A percentile compares a stretch with the other conserved stretches of the same genome.
Evolutionary conservation across 78 protist genomes (phyloP).

Genomic region (Anaeramoeba flamelloides): DNA sequence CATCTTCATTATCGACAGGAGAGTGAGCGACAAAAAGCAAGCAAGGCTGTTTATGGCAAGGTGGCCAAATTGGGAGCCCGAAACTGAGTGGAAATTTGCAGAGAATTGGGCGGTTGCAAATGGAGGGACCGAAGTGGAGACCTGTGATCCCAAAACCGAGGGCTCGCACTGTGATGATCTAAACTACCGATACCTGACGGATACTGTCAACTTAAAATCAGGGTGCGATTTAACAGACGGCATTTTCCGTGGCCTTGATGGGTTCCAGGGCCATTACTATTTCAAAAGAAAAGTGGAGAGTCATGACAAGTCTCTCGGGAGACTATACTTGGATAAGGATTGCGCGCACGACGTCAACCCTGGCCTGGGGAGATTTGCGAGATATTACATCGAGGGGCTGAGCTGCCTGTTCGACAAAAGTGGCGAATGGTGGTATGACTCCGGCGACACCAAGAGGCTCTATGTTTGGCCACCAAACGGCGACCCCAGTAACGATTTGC

Average conservation of each 20-base stretch:
- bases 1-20: neutral
- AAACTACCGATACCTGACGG: neutral
- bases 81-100: neutral
- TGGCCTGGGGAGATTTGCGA: neutral
- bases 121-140: neutral
- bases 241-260: neutral
- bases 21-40: neutral
- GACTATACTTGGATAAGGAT: neutral
- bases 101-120: neutral
- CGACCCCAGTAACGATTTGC: neutral
- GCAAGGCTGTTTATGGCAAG: neutral
- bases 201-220: neutral
- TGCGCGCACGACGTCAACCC: neutral
- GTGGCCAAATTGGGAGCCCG: neutral
- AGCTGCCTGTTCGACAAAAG: neutral
- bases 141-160: neutral
- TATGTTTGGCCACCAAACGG: neutral
- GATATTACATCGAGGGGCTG: neutral
- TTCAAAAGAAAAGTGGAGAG: neutral
- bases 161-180: neutral
- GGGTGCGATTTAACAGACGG: neutral
- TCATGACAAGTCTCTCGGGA: neutral
- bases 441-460: neutral
- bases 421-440: slow-evolving; percentile 2
- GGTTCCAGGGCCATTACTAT: neutral